Evolutionary conservation across 1,284 basidiomycete species (phyloP).

Genomic region (Phylloboletellus chloephorus): DNA sequence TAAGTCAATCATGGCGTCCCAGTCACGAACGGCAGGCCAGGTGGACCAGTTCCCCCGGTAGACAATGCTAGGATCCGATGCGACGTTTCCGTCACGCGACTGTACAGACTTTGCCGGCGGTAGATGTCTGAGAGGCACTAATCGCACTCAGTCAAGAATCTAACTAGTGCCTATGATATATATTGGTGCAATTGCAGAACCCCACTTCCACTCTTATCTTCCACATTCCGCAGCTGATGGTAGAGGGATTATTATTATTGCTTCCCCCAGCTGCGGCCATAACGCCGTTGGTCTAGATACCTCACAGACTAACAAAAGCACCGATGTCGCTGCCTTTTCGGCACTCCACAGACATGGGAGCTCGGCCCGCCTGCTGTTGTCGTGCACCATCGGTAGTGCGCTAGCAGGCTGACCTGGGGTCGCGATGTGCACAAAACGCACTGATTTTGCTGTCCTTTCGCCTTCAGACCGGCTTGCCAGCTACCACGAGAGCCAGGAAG

Average conservation of each 20-base stretch:
- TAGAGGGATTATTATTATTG: constrained; percentile 1
- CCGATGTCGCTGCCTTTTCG: constrained; percentile 1
- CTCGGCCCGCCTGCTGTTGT: neutral
- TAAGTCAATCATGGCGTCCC: constrained; percentile 16
- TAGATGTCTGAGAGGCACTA: too few relatives aligned
- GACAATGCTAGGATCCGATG: neutral
- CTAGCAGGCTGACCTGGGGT: neutral
- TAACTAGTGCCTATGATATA: too few relatives aligned
- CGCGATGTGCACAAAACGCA: constrained; percentile 18
- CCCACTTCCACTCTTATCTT: too few relatives aligned
- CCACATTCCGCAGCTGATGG: too few relatives aligned
- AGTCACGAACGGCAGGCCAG: constrained; percentile 13
- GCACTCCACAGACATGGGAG: constrained; percentile 1
- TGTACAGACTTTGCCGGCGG: too few relatives aligned
- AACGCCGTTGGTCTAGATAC: neutral
- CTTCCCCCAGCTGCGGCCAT: neutral
- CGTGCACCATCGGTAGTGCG: neutral
- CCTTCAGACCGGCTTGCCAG: constrained; percentile 6
- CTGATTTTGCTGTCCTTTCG: constrained; percentile 7
- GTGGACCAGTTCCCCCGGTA: constrained; percentile 9
- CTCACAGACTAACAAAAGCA: neutral
- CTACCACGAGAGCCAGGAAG: constrained; percentile 13
- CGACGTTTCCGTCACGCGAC: too few relatives aligned
- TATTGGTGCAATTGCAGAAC: too few relatives aligned
- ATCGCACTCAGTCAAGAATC: too few relatives aligned